phyloP scores from a whole-genome alignment of 441 rosid species.

The Dalechampia spathulata region DNA sequence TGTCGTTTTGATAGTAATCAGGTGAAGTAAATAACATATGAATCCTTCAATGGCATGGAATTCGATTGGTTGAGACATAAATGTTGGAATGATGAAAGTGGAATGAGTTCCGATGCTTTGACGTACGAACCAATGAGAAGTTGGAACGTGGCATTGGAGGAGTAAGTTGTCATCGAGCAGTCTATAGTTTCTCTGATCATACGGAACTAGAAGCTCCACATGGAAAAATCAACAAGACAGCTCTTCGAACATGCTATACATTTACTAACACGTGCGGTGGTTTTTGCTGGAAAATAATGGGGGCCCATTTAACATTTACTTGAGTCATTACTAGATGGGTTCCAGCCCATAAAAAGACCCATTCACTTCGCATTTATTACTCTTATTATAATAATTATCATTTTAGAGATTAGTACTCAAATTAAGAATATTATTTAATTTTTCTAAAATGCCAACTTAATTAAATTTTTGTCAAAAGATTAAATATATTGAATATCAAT shows the following conservation, averaged over 20 bases:
- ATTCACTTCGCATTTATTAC: too few species aligned
- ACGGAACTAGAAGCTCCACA: conserved; percentile 14
- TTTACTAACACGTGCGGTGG: conserved; percentile 20
- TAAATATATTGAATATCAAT: too few species aligned
- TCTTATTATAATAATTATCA: too few species aligned
- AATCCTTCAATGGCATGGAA: neutral
- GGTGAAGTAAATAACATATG: conserved; percentile 11
- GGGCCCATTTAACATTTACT: too few species aligned
- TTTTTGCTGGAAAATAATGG: neutral
- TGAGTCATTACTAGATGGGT: too few species aligned
- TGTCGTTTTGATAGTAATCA: conserved; percentile 6
- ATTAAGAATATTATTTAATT: too few species aligned
- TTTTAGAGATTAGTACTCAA: too few species aligned
- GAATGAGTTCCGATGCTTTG: too few species aligned
- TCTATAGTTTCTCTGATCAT: neutral
- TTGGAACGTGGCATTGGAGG: neutral
- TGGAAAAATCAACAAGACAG: conserved; percentile 8
- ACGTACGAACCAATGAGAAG: neutral
- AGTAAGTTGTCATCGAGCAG: neutral
- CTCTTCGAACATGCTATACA: conserved; percentile 1
- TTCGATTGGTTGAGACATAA: neutral
- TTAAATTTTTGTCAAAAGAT: too few species aligned
- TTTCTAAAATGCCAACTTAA: too few species aligned
- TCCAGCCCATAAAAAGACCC: too few species aligned
- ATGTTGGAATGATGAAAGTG: neutral